Percentiles rank a stretch among this genome's conserved stretches.
Evolutionary conservation across 1,284 basidiomycete genomes (phyloP).

Genomic region (Sphaerobolus stellatus): DNA sequence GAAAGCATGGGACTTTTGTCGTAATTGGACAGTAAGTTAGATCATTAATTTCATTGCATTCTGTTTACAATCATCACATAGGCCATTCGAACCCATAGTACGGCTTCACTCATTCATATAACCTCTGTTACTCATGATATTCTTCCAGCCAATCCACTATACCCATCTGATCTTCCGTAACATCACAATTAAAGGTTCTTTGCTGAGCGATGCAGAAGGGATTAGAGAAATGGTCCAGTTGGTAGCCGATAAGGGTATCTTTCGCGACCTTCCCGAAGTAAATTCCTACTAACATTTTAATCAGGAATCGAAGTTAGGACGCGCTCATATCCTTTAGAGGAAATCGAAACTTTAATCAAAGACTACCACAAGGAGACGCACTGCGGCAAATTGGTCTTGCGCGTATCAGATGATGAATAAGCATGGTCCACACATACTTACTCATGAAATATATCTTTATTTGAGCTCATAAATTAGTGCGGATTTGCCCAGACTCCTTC

Average conservation of each 20-base stretch:
- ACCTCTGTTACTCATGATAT: not conserved
- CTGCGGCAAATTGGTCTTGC: not conserved
- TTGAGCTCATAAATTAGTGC: too few species aligned
- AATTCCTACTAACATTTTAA: not conserved
- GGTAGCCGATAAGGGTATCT: not conserved
- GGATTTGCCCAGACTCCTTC: too few species aligned
- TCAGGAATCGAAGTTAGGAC: slow-evolving; percentile 2
- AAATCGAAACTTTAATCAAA: not conserved
- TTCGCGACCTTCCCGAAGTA: not conserved
- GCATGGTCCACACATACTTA: too few species aligned
- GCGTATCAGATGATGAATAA: not conserved
- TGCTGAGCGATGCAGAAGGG: not conserved
- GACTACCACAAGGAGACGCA: not conserved
- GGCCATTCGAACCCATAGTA: not conserved
- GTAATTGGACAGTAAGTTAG: slow-evolving; percentile 1
- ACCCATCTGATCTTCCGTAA: not conserved
- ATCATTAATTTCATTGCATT: not conserved
- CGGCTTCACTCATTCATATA: not conserved
- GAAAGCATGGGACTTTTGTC: slow-evolving; percentile 21
- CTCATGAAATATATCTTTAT: too few species aligned
- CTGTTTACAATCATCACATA: not conserved
- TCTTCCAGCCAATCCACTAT: not conserved
- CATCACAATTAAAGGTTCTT: not conserved
- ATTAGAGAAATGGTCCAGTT: not conserved
- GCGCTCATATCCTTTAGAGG: not conserved